These are phyloP conservation scores for Cadophora luteo-olivacea DNA, from an alignment of 2,329 filamentous ascomycete species.

Conservation along the genomic window DNA sequence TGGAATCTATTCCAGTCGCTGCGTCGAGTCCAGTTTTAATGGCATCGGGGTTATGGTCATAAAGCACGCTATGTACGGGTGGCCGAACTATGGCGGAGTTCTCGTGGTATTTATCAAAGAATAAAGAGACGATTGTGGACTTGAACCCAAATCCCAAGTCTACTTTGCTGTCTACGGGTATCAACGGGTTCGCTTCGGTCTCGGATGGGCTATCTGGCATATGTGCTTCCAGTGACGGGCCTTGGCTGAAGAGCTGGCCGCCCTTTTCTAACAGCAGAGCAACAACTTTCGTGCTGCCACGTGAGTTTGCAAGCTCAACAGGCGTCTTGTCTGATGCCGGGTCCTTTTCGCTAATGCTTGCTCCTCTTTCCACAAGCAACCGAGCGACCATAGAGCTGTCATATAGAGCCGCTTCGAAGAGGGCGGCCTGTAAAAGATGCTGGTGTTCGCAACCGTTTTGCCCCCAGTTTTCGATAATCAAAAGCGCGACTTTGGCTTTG, in stretches of 20 bases:
- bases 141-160: conserved; percentile 12
- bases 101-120: not conserved
- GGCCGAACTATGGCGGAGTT: conserved; percentile 1
- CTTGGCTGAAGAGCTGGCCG: conserved; percentile 5
- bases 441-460: not conserved
- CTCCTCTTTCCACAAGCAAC: not conserved
- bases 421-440: not conserved
- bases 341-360: not conserved
- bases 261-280: conserved; percentile 9
- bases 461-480: not conserved
- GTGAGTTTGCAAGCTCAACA: not conserved
- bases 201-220: not conserved
- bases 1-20: not conserved
- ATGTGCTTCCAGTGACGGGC: conserved; percentile 1
- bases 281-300: conserved; percentile 4
- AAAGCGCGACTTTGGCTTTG: not conserved
- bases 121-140: conserved; percentile 10
- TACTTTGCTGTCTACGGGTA: conserved; percentile 1
- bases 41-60: not conserved
- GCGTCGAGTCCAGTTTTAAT: conserved; percentile 7
- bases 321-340: not conserved
- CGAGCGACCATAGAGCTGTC: conserved; percentile 8
- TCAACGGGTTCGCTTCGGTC: not conserved
- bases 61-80: conserved; percentile 5
- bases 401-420: conserved; percentile 9